A percentile compares a stretch with the other conserved stretches of the same genome.
Conservation (phyloP, 2,329 filamentous ascomycete species). For the Venturia effusa region DNA sequence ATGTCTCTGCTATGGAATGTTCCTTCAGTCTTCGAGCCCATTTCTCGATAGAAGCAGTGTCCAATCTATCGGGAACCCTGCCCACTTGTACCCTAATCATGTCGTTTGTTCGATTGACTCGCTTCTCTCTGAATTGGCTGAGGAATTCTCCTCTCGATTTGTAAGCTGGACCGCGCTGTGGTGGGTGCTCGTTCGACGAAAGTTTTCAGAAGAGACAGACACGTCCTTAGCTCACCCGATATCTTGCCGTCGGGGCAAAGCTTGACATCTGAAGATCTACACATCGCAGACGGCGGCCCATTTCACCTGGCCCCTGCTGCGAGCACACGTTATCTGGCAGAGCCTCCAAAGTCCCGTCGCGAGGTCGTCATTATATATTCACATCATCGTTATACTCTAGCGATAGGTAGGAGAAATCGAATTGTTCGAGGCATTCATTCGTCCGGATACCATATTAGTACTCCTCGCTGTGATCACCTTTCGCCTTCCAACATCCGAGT, state of each 20-base stretch:
- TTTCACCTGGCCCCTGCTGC: no score
- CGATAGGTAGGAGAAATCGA: no score
- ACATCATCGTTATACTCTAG: no score
- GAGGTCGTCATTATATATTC: no score
- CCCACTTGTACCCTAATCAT: background rate
- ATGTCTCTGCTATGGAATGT: background rate
- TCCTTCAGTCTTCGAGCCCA: background rate
- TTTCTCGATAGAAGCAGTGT: background rate
- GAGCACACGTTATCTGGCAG: no score
- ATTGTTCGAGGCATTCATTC: no score
- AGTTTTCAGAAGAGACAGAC: background rate
- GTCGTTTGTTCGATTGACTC: background rate
- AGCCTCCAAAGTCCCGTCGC: no score
- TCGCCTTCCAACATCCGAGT: background rate
- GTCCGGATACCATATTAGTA: no score
- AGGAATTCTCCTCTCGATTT: background rate
- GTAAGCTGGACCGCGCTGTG: background rate
- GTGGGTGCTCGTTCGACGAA: background rate
- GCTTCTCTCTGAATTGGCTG: background rate
- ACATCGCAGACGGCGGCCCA: no score
- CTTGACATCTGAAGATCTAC: background rate
- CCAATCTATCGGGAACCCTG: conserved; percentile 1
- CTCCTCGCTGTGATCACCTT: background rate
- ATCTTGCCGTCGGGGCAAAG: background rate
- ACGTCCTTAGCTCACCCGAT: background rate